phyloP scores from a whole-genome alignment of 345 rosid species.

The Hevea brasiliensis region DNA sequence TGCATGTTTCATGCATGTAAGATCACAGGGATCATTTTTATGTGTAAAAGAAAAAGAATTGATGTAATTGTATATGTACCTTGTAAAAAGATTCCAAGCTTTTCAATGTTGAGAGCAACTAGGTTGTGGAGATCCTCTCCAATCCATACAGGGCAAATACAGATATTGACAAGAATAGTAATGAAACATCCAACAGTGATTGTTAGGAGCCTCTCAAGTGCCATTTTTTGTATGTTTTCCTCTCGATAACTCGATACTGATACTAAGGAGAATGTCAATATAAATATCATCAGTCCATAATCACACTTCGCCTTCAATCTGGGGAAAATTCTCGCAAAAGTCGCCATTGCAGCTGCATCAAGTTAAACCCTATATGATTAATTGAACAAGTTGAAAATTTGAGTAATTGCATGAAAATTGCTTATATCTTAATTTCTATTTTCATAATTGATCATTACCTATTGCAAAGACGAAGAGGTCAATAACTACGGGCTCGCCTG shows the following conservation, averaged over 20 bases:
- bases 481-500: background rate
- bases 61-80: no score
- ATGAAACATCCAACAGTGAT: background rate
- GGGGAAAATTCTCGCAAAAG: background rate
- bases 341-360: background rate
- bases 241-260: background rate
- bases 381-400: no score
- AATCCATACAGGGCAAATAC: conserved; percentile 70
- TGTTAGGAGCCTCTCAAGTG: background rate
- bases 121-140: conserved; percentile 64
- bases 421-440: no score
- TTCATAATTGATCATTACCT: background rate
- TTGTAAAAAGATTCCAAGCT: conserved; percentile 56
- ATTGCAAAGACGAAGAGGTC: background rate
- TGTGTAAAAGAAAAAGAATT: no score
- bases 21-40: no score
- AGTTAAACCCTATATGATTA: no score
- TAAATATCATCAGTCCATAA: background rate
- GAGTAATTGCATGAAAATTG: no score
- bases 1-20: no score
- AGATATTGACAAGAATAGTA: conserved; percentile 28
- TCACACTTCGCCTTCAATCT: background rate
- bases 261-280: background rate
- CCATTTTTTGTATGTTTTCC: background rate
- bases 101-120: conserved; percentile 48